Percentiles rank a stretch among this genome's conserved stretches.
phyloP scores from a whole-genome alignment of 805 yeast genomes.

The Candida andamanensis region DNA sequence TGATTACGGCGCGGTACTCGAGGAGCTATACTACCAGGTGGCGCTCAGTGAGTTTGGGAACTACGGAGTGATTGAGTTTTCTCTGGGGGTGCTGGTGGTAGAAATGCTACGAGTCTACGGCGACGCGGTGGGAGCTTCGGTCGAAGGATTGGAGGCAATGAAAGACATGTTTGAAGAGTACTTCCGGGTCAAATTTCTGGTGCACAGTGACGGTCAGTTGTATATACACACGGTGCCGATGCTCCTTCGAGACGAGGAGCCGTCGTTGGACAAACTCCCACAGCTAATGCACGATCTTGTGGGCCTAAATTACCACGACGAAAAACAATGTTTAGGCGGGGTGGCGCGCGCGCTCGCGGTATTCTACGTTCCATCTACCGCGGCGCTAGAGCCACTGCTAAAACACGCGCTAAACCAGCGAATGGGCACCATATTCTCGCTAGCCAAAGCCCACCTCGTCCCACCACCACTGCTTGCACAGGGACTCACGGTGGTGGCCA shows the following conservation, averaged over 20 bases:
- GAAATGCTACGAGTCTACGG: constrained; percentile 9
- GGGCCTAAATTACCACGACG: constrained; percentile 61
- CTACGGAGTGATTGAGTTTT: constrained; percentile 50
- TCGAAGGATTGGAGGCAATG: constrained; percentile 37
- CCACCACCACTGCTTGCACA: no score
- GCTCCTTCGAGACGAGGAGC: constrained; percentile 57
- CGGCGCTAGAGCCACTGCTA: no score
- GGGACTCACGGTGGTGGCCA: constrained; percentile 91
- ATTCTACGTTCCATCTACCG: constrained; percentile 71
- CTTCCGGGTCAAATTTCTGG: constrained; percentile 46
- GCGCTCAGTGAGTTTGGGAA: constrained; percentile 75
- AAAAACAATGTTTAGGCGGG: constrained; percentile 61
- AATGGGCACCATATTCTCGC: no score
- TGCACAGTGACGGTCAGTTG: constrained; percentile 22
- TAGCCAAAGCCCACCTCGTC: no score
- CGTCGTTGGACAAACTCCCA: constrained; percentile 61
- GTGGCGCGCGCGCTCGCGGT: constrained; percentile 65
- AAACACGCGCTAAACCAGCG: no score
- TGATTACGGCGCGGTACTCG: constrained; percentile 68
- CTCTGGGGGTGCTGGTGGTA: constrained; percentile 19
- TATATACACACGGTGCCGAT: constrained; percentile 57
- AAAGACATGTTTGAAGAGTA: constrained; percentile 78
- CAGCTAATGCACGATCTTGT: constrained; percentile 59
- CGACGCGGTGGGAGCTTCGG: not conserved
- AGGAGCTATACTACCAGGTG: constrained; percentile 75